phyloP scores from a whole-genome alignment of 345 rosid species.

The Diplotaxis tenuifolia region DNA sequence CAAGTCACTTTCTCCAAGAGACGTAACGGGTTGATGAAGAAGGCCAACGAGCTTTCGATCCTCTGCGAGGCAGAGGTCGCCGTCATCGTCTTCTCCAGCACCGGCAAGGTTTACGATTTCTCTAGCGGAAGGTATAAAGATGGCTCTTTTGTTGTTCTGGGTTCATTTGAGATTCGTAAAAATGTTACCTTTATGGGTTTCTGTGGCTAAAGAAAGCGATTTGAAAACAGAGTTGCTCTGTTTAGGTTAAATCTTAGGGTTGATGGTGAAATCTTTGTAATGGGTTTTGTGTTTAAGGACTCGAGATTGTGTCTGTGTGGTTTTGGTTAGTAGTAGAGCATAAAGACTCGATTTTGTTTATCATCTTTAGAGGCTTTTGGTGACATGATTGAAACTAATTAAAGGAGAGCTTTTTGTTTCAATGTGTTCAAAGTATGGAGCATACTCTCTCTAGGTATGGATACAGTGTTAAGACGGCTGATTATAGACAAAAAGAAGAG shows the following conservation, averaged over 20 bases:
- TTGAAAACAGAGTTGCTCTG: constrained; percentile 23
- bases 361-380: too few relatives aligned
- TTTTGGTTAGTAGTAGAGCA: background rate
- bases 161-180: background rate
- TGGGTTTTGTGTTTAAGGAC: constrained; percentile 9
- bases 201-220: background rate
- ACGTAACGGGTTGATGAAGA: constrained; percentile 77
- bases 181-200: background rate
- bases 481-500: constrained; percentile 9
- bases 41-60: constrained; percentile 80
- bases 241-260: background rate
- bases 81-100: constrained; percentile 79
- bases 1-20: constrained; percentile 96
- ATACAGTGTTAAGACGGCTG: background rate
- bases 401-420: background rate
- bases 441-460: constrained; percentile 31
- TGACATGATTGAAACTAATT: background rate
- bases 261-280: background rate
- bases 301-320: background rate
- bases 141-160: background rate
- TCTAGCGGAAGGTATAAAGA: constrained; percentile 59
- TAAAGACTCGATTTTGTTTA: too few relatives aligned
- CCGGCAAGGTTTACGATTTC: constrained; percentile 83
- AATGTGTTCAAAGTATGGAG: constrained; percentile 32
- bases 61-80: constrained; percentile 94